A percentile compares a stretch with the other conserved stretches of the same genome.
Conservation (phyloP, 106 monocot species). For the Phalaenopsis aphrodite region DNA sequence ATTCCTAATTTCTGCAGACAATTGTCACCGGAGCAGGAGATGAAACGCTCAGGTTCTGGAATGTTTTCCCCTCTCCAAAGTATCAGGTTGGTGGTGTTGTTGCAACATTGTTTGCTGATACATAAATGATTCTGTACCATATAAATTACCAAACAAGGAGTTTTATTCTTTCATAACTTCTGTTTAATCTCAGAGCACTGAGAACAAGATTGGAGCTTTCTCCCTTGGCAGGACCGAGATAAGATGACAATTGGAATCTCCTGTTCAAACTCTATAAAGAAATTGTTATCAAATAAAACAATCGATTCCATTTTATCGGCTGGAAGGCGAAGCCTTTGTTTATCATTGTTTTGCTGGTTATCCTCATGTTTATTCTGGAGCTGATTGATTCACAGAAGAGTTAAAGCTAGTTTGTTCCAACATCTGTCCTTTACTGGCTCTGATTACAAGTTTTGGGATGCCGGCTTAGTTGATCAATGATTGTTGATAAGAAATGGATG, state of each 20-base stretch:
- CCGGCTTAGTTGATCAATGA: neutral
- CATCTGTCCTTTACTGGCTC: neutral
- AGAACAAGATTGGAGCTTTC: conserved; percentile 13
- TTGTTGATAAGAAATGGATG: neutral
- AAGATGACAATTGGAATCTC: conserved; percentile 9
- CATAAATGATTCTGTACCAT: no score
- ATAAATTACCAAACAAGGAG: no score
- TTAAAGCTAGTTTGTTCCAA: neutral
- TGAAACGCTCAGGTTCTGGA: conserved; percentile 92
- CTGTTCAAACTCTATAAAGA: no score
- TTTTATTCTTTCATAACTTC: neutral
- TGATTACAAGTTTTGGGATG: neutral
- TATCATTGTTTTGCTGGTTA: neutral
- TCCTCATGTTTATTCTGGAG: neutral
- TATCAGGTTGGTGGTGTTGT: conserved; percentile 42
- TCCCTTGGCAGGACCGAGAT: conserved; percentile 19
- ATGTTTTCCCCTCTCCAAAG: conserved; percentile 83
- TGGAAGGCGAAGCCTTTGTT: neutral
- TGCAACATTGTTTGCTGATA: neutral
- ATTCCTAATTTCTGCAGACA: conserved; percentile 41
- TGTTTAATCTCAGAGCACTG: conserved; percentile 3
- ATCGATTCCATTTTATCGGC: no score
- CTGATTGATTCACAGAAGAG: neutral
- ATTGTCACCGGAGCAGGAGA: conserved; percentile 97
- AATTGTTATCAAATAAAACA: no score